Evolutionary conservation across 2,329 filamentous ascomycete genomes (phyloP).

Genomic region (Xylariaceae sp.): DNA sequence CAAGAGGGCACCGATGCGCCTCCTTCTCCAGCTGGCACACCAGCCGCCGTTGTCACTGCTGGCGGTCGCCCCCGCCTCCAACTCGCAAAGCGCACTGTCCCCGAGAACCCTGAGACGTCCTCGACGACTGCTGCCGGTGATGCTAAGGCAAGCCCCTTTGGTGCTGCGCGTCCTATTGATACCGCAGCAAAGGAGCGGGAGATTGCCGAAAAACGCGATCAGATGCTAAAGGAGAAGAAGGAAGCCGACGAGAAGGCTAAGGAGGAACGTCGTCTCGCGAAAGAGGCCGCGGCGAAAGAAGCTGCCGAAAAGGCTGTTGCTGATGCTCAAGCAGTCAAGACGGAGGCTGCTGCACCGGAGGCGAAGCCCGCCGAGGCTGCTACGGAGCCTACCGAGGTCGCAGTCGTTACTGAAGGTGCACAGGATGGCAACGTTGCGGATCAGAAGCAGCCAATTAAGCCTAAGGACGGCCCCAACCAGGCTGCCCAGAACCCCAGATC

Average conservation of each 20-base stretch:
- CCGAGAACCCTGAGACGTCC: conserved; percentile 56
- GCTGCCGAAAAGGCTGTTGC: conserved; percentile 35
- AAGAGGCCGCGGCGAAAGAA: conserved; percentile 59
- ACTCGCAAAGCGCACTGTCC: conserved; percentile 83
- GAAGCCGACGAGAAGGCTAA: conserved; percentile 83
- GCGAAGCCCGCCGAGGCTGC: conserved; percentile 34
- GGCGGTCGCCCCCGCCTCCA: conserved; percentile 75
- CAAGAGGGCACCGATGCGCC: conserved; percentile 72
- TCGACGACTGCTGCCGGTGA: conserved; percentile 53
- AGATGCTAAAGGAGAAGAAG: conserved; percentile 72
- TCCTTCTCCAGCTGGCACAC: conserved; percentile 58
- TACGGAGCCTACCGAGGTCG: conserved; percentile 9
- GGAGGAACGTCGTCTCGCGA: conserved; percentile 63
- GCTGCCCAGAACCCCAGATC: conserved; percentile 45
- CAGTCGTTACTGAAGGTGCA: conserved; percentile 13
- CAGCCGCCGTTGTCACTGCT: conserved; percentile 48
- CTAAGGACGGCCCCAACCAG: conserved; percentile 43
- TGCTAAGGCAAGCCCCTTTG: conserved; percentile 87
- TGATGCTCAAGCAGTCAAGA: conserved; percentile 30
- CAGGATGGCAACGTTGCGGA: conserved; percentile 38
- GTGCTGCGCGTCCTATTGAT: conserved; percentile 88
- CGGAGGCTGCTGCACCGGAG: conserved; percentile 31
- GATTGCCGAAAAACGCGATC: conserved; percentile 80
- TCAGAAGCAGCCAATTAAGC: conserved; percentile 42
- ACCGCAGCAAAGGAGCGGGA: conserved; percentile 83